These are phyloP conservation scores for Jacaranda copaia DNA, from an alignment of 257 asterid genomes.

Conservation along the genomic window DNA sequence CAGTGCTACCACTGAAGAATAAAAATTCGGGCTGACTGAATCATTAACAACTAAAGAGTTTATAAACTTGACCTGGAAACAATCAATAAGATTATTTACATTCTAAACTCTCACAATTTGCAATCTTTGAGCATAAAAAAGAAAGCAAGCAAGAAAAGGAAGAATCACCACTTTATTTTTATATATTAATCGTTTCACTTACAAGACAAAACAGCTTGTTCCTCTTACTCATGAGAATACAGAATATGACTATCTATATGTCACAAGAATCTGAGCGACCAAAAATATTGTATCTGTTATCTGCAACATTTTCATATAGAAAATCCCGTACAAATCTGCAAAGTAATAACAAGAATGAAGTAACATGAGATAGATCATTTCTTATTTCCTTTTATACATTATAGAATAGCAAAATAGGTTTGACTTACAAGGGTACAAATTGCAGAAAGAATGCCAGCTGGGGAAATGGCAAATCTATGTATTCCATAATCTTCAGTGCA, in stretches of 20 bases:
- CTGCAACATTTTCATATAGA: constrained; percentile 77
- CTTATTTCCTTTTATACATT: not conserved
- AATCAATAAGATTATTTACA: not conserved
- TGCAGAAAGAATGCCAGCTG: constrained; percentile 77
- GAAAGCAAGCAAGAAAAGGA: not conserved
- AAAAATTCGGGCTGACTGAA: not conserved
- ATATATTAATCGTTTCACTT: constrained; percentile 29
- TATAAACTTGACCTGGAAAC: not conserved
- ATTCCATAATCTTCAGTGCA: constrained; percentile 87
- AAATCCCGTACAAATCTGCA: constrained; percentile 85
- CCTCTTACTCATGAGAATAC: constrained; percentile 28
- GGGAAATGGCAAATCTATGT: constrained; percentile 83
- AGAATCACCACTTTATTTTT: constrained; percentile 11
- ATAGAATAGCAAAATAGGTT: constrained; percentile 15
- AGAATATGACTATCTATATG: constrained; percentile 43
- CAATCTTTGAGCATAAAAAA: not conserved
- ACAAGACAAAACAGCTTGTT: constrained; percentile 25
- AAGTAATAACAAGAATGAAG: constrained; percentile 34
- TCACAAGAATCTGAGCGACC: constrained; percentile 92
- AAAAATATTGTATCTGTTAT: constrained; percentile 80
- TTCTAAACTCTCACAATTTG: not conserved
- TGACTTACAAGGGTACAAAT: constrained; percentile 79
- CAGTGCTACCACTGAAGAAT: not conserved
- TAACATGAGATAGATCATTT: constrained; percentile 15
- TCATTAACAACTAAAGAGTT: not conserved